Evolutionary conservation across 2,329 filamentous ascomycete genomes (phyloP), one percentile per base, ranked within the genome.

Genomic region (Hypocreales sp.): DNA sequence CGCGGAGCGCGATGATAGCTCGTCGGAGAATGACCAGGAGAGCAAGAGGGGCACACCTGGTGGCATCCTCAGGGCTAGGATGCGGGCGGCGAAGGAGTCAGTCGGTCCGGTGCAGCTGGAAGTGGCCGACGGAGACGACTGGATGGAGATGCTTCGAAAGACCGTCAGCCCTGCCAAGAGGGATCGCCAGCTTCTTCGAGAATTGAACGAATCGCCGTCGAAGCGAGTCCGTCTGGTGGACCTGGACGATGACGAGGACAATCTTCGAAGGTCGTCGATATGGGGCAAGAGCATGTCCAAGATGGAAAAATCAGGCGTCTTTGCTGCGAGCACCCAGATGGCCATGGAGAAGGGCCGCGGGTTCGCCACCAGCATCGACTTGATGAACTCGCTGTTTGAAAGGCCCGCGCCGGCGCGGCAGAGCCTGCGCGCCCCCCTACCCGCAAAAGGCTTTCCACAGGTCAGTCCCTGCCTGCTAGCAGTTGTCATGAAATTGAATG

Each of bases 111-210:
- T 65, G 15, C 69, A 64, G 38, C 56, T 71, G 28, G 67, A 73
- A 36, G 67, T 78, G 32, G 60, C 68, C 20, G 66, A 70, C 36
- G 80, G 77, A 29, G 81, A 86, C 33, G 79, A 93, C 48, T 98
- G 90, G 90, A 79, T 84, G 40, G 79, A 90, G 40, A 86, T 94
- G 58, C 64, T 98, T 36, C 81, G 84, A 49, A 84, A 84, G 39
- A 95, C 90, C 5, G 83, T 95, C 40, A 93, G 83, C 44, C 87
- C 90, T 5, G 75, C 81, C 46, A 95, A 95, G 59, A 78, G 90
- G 44, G 80, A 94, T 56, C 80, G 87, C 32, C 77, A 76, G 16
- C 60, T 90, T 19, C 63, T 76, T 22, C 64, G 61, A 41, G 64
- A 62, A 15, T 44, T 67, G 55, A 54, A 75, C 64, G 59, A 77